Percentiles rank a stretch among this genome's conserved stretches.
These are phyloP conservation scores for Didymella lethalis DNA, from an alignment of 2,329 filamentous ascomycete species.

Conservation along the genomic window DNA sequence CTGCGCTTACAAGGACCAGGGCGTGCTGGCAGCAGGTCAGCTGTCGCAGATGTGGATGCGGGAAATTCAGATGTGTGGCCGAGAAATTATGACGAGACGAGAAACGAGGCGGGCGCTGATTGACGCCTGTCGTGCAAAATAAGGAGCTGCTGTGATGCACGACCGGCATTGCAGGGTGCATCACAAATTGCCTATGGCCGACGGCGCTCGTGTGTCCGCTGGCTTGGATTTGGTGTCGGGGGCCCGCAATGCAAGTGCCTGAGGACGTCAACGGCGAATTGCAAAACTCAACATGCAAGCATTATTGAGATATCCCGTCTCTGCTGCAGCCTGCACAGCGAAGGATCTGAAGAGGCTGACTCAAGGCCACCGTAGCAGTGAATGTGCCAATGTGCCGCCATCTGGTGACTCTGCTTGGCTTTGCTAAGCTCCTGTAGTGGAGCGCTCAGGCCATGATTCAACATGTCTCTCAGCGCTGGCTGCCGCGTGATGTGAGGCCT, in stretches of 20 bases:
- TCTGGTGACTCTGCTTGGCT: constrained; percentile 20
- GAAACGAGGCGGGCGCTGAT: constrained; percentile 30
- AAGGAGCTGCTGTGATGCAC: constrained; percentile 35
- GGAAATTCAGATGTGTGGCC: constrained; percentile 26
- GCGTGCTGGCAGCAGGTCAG: constrained; percentile 32
- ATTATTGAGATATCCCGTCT: constrained; percentile 14
- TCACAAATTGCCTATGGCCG: constrained; percentile 29
- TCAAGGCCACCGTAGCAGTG: constrained; percentile 16
- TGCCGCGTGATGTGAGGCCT: constrained; percentile 17
- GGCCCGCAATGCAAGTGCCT: constrained; percentile 20
- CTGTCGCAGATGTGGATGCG: constrained; percentile 33
- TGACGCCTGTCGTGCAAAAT: constrained; percentile 43
- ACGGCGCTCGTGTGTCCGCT: constrained; percentile 24
- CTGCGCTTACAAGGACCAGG: constrained; percentile 26
- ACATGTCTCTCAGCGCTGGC: constrained; percentile 7
- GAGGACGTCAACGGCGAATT: constrained; percentile 7
- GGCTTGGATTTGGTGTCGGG: constrained; percentile 28
- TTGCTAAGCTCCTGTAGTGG: constrained; percentile 14
- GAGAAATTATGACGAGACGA: constrained; percentile 34
- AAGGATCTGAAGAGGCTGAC: constrained; percentile 17
- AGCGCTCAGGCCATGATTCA: constrained; percentile 22
- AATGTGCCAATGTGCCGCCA: constrained; percentile 19
- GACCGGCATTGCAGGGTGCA: constrained; percentile 27
- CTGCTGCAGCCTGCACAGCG: constrained; percentile 13
- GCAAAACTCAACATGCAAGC: constrained; percentile 18